Evolutionary conservation across 108 stramenopile species (phyloP).

Genomic region (Cylindrotheca fusiformis): DNA sequence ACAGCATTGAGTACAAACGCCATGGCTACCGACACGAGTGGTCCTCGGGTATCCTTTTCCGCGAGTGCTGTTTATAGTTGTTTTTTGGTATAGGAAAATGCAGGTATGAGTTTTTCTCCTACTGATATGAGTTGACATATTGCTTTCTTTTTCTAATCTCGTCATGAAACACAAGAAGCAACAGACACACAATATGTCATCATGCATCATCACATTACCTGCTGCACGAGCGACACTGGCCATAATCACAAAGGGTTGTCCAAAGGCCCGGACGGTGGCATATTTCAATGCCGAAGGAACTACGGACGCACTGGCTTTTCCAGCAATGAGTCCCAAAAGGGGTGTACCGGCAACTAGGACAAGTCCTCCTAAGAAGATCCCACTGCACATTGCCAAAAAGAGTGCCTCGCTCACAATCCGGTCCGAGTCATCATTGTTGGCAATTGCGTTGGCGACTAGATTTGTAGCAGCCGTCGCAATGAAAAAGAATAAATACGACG

Average conservation of each 20-base stretch:
- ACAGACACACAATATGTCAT: too few relatives aligned
- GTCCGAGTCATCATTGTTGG: slow-evolving; percentile 9
- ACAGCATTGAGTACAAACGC: slow-evolving; percentile 16
- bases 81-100: background rate
- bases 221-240: slow-evolving; percentile 27
- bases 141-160: too few relatives aligned
- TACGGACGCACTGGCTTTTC: slow-evolving; percentile 9
- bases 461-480: slow-evolving; percentile 44
- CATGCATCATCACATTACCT: too few relatives aligned
- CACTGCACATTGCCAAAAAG: slow-evolving; percentile 7
- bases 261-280: slow-evolving; percentile 18
- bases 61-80: slow-evolving; percentile 14
- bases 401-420: slow-evolving; percentile 5
- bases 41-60: slow-evolving; percentile 15
- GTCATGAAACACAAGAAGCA: too few relatives aligned
- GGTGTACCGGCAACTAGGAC: slow-evolving; percentile 2
- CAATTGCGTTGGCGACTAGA: slow-evolving; percentile 9
- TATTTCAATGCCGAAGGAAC: slow-evolving; percentile 26
- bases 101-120: background rate
- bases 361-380: slow-evolving; percentile 6
- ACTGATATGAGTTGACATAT: too few relatives aligned
- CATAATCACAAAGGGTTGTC: slow-evolving; percentile 21
- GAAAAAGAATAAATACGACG: slow-evolving; percentile 45
- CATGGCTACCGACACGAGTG: slow-evolving; percentile 17
- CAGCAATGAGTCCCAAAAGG: slow-evolving; percentile 7